Conservation (phyloP, 179 eudicot species). For the Gypsophila paniculata region DNA sequence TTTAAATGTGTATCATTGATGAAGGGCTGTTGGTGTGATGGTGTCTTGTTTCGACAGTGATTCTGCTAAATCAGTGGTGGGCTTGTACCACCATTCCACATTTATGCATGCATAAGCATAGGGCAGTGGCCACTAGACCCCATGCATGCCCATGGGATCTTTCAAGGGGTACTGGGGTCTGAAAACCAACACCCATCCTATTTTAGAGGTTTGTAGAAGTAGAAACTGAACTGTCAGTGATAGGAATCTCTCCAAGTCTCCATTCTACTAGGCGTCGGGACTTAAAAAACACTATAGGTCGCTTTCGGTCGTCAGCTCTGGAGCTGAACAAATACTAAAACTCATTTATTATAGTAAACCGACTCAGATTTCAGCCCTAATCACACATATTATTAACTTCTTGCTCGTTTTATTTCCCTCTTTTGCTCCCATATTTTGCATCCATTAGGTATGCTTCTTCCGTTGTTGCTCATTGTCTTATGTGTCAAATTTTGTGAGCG, state of each 20-base stretch:
- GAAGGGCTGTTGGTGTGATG: background rate
- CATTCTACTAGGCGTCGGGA: background rate
- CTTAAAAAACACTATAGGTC: background rate
- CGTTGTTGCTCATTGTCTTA: no score
- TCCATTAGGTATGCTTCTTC: no score
- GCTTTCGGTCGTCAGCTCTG: background rate
- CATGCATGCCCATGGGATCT: constrained; percentile 4
- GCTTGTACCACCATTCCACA: no score
- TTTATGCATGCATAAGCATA: no score
- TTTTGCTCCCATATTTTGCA: no score
- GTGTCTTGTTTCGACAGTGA: background rate
- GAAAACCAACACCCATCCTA: background rate
- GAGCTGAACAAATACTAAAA: no score
- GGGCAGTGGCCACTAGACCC: background rate
- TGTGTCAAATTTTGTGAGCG: no score
- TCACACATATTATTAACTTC: no score
- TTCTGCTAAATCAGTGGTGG: background rate
- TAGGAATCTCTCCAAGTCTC: background rate
- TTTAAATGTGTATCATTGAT: background rate
- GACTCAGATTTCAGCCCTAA: background rate
- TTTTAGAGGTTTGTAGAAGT: background rate
- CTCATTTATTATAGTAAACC: no score
- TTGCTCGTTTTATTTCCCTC: no score
- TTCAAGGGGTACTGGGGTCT: background rate
- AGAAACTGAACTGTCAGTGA: background rate